These are phyloP conservation scores for Ophiostoma ulmi DNA, from an alignment of 2,329 filamentous ascomycete genomes.

Conservation along the genomic window DNA sequence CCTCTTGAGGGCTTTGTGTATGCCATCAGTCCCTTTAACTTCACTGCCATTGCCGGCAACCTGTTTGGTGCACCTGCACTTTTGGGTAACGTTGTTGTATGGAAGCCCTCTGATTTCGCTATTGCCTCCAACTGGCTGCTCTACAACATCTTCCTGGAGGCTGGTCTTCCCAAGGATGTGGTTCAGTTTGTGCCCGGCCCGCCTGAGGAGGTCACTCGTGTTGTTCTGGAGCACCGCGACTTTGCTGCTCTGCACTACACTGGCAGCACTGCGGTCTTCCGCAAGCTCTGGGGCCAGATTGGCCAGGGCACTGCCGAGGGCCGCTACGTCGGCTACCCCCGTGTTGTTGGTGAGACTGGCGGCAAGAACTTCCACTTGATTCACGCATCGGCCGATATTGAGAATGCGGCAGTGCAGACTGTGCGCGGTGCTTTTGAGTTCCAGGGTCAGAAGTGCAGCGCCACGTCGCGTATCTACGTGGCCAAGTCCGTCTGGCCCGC, in stretches of 20 bases:
- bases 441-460: constrained; percentile 49
- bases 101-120: constrained; percentile 90
- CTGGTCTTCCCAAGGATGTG: constrained; percentile 80
- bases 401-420: constrained; percentile 44
- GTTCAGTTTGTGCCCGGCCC: constrained; percentile 92
- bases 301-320: constrained; percentile 74
- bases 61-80: constrained; percentile 76
- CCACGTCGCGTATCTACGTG: constrained; percentile 51
- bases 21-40: constrained; percentile 92
- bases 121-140: constrained; percentile 89
- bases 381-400: constrained; percentile 43
- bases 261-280: constrained; percentile 87
- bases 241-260: constrained; percentile 95
- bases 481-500: constrained; percentile 42
- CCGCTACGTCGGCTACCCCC: constrained; percentile 69
- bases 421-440: constrained; percentile 48
- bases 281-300: constrained; percentile 80
- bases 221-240: constrained; percentile 68
- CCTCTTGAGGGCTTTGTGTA: constrained; percentile 94
- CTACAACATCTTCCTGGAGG: constrained; percentile 85
- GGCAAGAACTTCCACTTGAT: constrained; percentile 52
- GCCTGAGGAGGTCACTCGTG: constrained; percentile 74
- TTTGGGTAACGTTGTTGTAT: constrained; percentile 90
- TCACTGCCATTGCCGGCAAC: constrained; percentile 90
- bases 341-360: constrained; percentile 47